Evolutionary conservation across 768 basidiomycete species (phyloP).

Genomic region (Kwoniella europaea): DNA sequence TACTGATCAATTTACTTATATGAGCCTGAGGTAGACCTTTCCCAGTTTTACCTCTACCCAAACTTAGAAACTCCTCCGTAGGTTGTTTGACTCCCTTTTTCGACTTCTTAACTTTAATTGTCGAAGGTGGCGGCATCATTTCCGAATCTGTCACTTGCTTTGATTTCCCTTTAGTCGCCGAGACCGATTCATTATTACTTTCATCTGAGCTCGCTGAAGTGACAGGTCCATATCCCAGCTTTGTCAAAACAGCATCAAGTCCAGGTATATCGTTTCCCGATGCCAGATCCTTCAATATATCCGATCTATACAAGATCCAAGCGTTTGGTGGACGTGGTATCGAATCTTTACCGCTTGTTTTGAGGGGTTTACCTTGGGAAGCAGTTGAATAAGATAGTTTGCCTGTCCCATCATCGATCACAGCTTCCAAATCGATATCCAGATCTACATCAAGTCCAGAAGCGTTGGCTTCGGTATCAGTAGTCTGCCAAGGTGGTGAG

Average conservation of each 20-base stretch:
- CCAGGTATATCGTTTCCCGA: constrained; percentile 39
- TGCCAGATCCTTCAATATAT: constrained; percentile 62
- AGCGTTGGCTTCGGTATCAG: constrained; percentile 24
- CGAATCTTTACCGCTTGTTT: background rate
- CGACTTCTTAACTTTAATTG: constrained; percentile 25
- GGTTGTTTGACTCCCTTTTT: constrained; percentile 43
- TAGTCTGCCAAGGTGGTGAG: constrained; percentile 32
- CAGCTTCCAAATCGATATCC: constrained; percentile 11
- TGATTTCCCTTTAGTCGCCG: constrained; percentile 16
- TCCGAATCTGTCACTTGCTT: constrained; percentile 33
- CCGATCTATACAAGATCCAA: constrained; percentile 79
- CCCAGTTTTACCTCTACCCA: constrained; percentile 47
- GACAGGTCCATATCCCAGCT: constrained; percentile 18
- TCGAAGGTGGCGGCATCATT: constrained; percentile 48
- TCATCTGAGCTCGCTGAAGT: constrained; percentile 24
- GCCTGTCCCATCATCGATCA: background rate
- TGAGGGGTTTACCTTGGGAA: background rate
- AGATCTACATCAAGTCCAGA: constrained; percentile 24
- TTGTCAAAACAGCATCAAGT: constrained; percentile 38
- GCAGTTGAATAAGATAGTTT: background rate
- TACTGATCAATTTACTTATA: constrained; percentile 69
- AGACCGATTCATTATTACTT: constrained; percentile 6
- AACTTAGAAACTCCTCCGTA: constrained; percentile 35
- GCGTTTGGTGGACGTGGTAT: constrained; percentile 75
- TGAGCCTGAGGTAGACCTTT: constrained; percentile 65